A percentile compares a stretch with the other conserved stretches of the same genome.
Conservation (phyloP, 2,329 filamentous ascomycete genomes). For the Chaetoscypha palmicola region DNA sequence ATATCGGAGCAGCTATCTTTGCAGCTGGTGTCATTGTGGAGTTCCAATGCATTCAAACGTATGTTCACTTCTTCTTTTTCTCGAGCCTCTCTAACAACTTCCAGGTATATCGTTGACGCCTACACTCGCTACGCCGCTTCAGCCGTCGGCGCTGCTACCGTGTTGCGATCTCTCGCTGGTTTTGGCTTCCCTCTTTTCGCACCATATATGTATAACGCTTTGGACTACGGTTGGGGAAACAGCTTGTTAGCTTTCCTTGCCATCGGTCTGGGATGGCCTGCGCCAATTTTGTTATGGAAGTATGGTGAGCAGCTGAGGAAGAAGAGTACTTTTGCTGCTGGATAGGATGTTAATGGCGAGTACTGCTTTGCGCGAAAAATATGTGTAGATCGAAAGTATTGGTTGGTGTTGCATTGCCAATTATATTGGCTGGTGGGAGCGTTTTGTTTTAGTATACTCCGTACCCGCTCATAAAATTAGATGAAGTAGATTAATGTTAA, state of each 20-base stretch:
- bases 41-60: conserved; percentile 31
- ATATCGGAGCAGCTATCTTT: conserved; percentile 45
- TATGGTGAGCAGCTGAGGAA: conserved; percentile 32
- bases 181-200: conserved; percentile 19
- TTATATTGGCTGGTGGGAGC: too few species aligned
- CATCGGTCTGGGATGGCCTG: conserved; percentile 42
- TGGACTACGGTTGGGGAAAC: conserved; percentile 41
- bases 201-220: conserved; percentile 17
- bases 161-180: conserved; percentile 16
- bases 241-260: conserved; percentile 40
- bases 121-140: conserved; percentile 28
- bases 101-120: conserved; percentile 43
- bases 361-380: too few species aligned
- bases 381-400: too few species aligned
- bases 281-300: conserved; percentile 37
- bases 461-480: too few species aligned
- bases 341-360: too few species aligned
- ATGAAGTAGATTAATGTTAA: too few species aligned
- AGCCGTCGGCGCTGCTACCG: conserved; percentile 32
- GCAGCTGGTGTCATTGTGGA: conserved; percentile 36
- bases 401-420: too few species aligned
- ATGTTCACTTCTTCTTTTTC: conserved; percentile 61
- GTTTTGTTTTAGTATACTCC: too few species aligned
- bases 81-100: conserved; percentile 68
- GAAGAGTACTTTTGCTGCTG: conserved; percentile 34